Evolutionary conservation across 176 grass and related monocot species (phyloP).

Genomic region (Pontederia paniculata): DNA sequence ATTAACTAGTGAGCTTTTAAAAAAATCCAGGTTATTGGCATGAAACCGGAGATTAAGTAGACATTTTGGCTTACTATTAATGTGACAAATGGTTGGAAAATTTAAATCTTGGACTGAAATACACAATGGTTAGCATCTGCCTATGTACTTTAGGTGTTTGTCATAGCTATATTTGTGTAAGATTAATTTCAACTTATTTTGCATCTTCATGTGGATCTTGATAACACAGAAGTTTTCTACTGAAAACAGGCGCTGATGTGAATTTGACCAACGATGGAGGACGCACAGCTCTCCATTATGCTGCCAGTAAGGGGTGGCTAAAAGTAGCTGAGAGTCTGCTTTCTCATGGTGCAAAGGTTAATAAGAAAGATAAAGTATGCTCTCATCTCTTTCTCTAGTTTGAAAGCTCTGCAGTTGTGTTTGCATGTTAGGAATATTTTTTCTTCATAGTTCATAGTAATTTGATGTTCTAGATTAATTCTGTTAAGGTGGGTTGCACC

Average conservation of each 20-base stretch:
- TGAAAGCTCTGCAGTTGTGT: not conserved
- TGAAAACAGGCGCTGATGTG: slow-evolving; percentile 53
- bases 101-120: too few species aligned
- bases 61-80: too few species aligned
- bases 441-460: not conserved
- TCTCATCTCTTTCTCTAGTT: not conserved
- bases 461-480: slow-evolving; percentile 9
- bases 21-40: too few species aligned
- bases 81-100: too few species aligned
- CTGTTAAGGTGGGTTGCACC: slow-evolving; percentile 60
- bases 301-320: slow-evolving; percentile 69
- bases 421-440: slow-evolving; percentile 5
- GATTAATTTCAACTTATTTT: not conserved
- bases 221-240: slow-evolving; percentile 19
- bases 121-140: too few species aligned
- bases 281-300: slow-evolving; percentile 93
- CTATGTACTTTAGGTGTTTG: too few species aligned
- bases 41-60: too few species aligned
- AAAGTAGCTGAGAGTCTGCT: slow-evolving; percentile 64
- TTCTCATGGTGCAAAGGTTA: slow-evolving; percentile 57
- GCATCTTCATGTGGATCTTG: not conserved
- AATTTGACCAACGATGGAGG: slow-evolving; percentile 74
- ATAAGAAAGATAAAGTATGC: slow-evolving; percentile 87
- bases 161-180: not conserved
- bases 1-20: too few species aligned